Evolutionary conservation across 2,329 filamentous ascomycete genomes (phyloP), one percentile per base, ranked within the genome.

Genomic region (Cryphonectria nitschkei): DNA sequence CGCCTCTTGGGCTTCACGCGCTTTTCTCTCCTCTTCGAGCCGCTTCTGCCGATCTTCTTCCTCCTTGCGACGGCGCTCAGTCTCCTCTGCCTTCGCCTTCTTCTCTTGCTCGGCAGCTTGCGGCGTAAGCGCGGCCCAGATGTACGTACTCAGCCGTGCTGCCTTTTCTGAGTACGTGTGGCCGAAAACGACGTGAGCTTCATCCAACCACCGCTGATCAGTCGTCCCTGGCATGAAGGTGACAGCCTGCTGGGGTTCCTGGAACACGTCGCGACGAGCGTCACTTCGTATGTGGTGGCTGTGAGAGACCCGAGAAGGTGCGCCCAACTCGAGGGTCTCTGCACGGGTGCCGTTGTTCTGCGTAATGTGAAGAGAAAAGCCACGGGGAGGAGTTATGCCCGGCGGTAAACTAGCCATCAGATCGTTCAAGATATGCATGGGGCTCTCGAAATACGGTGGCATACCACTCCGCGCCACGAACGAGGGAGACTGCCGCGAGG

Each of bases 111-210:
- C 90, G 72, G 97, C 90, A 9, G 95, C 95, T 32, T 93, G 90
- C 56, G 96, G 96, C 2, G 95, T 90, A 73, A 99, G 87, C 56
- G 90, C 82, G 61, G 89, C 90, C 56, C 94, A 84, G 37, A 99
- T 87, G 2, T 89, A 87, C 74, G 88, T 91, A 74, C 91, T 82
- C 22, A 97, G 85, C 68, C 88, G 88, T 72, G 88, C 85, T 2
- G 90, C 87, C 77, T 92, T 92, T 65, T 97, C 94, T 3, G 88
- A 78, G 67, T 91, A 87, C 65, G 82, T 85, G 32, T 84, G 81
- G 37, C 93, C 92, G 80, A 96, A 98, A 0, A 98, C 86, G 79
- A 99, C 90, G 74, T 92, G 90, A 11, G 94, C 91, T 80, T 98
- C 97, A 77, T 98, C 94, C 77, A 93, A 89, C 91, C 97, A 99